Evolutionary conservation across 495 filamentous ascomycete species (phyloP).

Genomic region (Astrothelium subdiscretum): DNA sequence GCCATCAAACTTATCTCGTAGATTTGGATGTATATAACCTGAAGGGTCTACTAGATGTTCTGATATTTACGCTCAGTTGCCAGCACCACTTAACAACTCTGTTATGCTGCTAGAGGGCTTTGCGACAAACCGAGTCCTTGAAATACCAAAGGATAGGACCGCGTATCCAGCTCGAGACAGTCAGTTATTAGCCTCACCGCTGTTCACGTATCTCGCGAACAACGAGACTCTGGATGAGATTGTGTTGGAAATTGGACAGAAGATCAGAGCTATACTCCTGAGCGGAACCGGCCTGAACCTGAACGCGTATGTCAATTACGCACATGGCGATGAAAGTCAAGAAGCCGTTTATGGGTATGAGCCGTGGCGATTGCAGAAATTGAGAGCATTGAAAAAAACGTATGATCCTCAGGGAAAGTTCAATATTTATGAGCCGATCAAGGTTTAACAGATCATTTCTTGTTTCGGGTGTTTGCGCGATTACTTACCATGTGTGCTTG

Average conservation of each 20-base stretch:
- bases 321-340: conserved; percentile 30
- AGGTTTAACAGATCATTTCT: neutral
- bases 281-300: conserved; percentile 5
- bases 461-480: too few relatives aligned
- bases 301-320: conserved; percentile 40
- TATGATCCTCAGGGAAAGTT: conserved; percentile 30
- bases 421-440: conserved; percentile 5
- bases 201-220: neutral
- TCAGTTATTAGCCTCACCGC: neutral
- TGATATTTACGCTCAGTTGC: neutral
- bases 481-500: too few relatives aligned
- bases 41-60: neutral
- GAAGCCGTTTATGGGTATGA: conserved; percentile 39
- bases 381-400: conserved; percentile 29
- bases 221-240: neutral
- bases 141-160: conserved; percentile 18
- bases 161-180: conserved; percentile 9
- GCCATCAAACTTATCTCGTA: neutral
- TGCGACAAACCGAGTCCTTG: conserved; percentile 24
- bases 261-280: neutral
- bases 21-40: neutral
- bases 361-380: conserved; percentile 29
- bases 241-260: conserved; percentile 1
- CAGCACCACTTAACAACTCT: neutral
- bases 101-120: conserved; percentile 33